Conservation (phyloP, 805 yeast species). For the Sugiyamaella mastotermitis region DNA sequence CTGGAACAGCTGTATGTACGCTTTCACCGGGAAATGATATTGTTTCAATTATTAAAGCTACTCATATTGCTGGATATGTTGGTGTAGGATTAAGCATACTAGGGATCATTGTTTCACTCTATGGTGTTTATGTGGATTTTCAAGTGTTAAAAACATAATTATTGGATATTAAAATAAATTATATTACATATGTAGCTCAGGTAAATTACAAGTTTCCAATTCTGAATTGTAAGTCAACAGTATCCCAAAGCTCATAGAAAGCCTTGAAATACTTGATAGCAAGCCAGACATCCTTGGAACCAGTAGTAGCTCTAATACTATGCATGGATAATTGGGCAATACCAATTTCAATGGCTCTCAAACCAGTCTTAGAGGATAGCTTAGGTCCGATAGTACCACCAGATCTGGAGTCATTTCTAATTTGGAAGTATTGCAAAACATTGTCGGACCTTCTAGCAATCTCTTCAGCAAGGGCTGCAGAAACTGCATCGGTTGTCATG, state of each 20-base stretch:
- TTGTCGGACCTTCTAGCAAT: constrained; percentile 62
- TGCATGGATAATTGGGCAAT: constrained; percentile 85
- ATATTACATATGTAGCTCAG: too few species aligned
- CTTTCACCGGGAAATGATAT: constrained; percentile 13
- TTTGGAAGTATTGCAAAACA: constrained; percentile 71
- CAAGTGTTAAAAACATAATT: background rate
- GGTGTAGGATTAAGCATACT: constrained; percentile 56
- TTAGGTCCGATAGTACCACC: constrained; percentile 87
- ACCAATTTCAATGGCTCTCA: constrained; percentile 66
- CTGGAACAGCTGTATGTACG: constrained; percentile 57
- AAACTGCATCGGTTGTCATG: constrained; percentile 76
- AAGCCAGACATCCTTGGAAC: constrained; percentile 69
- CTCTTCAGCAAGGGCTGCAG: constrained; percentile 63
- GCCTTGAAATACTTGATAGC: constrained; percentile 68
- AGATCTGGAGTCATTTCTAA: constrained; percentile 75
- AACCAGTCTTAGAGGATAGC: constrained; percentile 33
- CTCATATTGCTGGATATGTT: constrained; percentile 52
- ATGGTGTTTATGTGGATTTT: background rate
- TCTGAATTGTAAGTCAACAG: constrained; percentile 34
- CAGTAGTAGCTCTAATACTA: constrained; percentile 74
- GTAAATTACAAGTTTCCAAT: constrained; percentile 21
- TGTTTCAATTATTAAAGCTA: constrained; percentile 36
- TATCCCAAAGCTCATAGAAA: constrained; percentile 63
- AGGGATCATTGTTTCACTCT: constrained; percentile 30
- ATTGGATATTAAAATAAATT: background rate